These are phyloP conservation scores for Cymodocea nodosa DNA, from an alignment of 116 monocot species.

Conservation along the genomic window DNA sequence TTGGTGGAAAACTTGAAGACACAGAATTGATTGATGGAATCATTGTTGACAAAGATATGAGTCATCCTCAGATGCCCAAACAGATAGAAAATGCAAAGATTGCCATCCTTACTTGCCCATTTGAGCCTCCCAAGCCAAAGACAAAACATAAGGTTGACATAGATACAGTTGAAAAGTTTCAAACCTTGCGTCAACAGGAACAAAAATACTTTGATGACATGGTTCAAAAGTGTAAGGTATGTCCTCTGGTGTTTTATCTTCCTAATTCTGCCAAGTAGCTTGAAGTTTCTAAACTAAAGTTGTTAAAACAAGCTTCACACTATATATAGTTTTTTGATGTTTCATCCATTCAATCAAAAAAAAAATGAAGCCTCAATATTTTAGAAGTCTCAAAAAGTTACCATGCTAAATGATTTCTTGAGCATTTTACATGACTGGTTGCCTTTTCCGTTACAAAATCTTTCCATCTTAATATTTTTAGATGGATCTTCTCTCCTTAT, in stretches of 20 bases:
- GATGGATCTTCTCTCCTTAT: not conserved
- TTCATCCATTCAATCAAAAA: too few relatives aligned
- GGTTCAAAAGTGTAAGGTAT: conserved; percentile 95
- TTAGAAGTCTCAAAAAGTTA: too few relatives aligned
- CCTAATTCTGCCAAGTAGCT: not conserved
- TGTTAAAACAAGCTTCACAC: too few relatives aligned
- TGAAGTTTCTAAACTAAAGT: too few relatives aligned
- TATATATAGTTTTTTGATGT: too few relatives aligned
- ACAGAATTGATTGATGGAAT: conserved; percentile 86
- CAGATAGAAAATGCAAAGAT: conserved; percentile 90
- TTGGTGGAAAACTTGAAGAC: conserved; percentile 90
- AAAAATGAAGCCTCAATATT: too few relatives aligned
- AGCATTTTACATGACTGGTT: not conserved
- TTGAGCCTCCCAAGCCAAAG: conserved; percentile 98
- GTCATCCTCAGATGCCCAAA: conserved; percentile 98
- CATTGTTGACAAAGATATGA: conserved; percentile 98
- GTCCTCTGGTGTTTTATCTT: not conserved
- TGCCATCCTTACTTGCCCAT: conserved; percentile 95
- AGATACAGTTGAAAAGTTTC: conserved; percentile 97
- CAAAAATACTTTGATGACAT: conserved; percentile 94
- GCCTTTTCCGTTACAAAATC: not conserved
- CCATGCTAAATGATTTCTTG: not conserved
- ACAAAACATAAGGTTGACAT: conserved; percentile 99
- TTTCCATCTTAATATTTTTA: not conserved
- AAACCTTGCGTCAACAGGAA: conserved; percentile 81